Conservation (phyloP, 176 grass and related monocot genomes). For the Avena insularis region DNA sequence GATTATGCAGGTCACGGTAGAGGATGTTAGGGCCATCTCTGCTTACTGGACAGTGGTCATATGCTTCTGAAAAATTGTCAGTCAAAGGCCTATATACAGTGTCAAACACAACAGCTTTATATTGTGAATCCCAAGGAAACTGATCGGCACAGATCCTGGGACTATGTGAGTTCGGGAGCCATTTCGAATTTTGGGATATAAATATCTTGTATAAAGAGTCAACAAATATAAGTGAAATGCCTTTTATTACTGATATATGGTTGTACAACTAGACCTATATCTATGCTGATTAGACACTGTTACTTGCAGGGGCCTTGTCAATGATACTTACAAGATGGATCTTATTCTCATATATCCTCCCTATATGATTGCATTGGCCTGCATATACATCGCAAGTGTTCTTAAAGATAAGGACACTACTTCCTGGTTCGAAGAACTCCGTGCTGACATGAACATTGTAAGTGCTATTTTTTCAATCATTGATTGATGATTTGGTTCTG, state of each 20-base stretch:
- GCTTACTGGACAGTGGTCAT: too few relatives aligned
- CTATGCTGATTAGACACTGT: constrained; percentile 27
- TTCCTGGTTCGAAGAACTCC: constrained; percentile 89
- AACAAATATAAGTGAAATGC: neutral
- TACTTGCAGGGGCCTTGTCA: constrained; percentile 81
- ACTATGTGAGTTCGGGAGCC: too few relatives aligned
- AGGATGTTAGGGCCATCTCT: too few relatives aligned
- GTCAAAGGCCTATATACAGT: too few relatives aligned
- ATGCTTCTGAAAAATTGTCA: too few relatives aligned
- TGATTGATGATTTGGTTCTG: neutral
- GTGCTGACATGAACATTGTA: constrained; percentile 91
- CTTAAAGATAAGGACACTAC: constrained; percentile 87
- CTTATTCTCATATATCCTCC: constrained; percentile 93
- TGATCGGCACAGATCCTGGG: too few relatives aligned
- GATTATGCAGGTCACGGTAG: too few relatives aligned
- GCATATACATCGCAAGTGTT: constrained; percentile 88
- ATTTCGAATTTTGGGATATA: too few relatives aligned
- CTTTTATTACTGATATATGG: neutral
- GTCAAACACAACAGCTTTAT: too few relatives aligned
- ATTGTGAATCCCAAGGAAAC: too few relatives aligned
- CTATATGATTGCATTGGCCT: constrained; percentile 93
- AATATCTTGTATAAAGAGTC: too few relatives aligned
- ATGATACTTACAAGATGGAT: constrained; percentile 99
- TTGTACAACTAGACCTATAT: constrained; percentile 1
- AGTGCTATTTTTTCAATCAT: neutral